Base-by-base conservation (phyloP, 2,329 filamentous ascomycete species). In the Myriosclerotinia duriaeana region DNA sequence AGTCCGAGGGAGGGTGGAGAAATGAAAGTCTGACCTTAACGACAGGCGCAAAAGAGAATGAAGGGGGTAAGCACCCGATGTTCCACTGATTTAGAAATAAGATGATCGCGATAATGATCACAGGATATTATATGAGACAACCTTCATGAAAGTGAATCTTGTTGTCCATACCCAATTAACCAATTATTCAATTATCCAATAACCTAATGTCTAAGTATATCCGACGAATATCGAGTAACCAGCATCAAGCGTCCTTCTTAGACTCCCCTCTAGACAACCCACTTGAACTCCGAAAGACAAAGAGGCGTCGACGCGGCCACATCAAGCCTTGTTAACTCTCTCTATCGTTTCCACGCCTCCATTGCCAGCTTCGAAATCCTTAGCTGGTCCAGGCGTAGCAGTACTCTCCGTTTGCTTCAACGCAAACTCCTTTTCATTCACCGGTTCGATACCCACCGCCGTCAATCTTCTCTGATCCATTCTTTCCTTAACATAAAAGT, bases 401-500 rank as follows among this genome's bases (percentile, higher is more conserved):
- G 30, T 9, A n/a, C 53, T 54, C 34, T 54, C 53, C 5, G 17
- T 54, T 20, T 67, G 38, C n/a, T 62, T 34, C 53, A 69, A 50
- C 12, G 30, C 66, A 34, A 56, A 61, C 55, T 69, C 64, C 36
- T 71, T 68, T 20, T 69, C 67, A 17, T 9, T 66, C 22, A 22
- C 55, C 4, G 36, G 42, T 3, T 58, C 44, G 34, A 71, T 66
- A 22, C 70, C 68, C 26, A 71, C 63, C 20, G 65, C 58, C 2
- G 68, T 71, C 5, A 53, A 63, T 34, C 69, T 68, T 34, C 62
- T 64, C 9, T 65, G 73, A 67, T 78, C 76, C 65, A 78, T 67
- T 42, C 76, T 72, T 64, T 73, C 73, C 46, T 69, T 71, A 65
- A 73, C 76, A 15, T 74, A 53, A 4, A 74, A 69, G 65, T 78